These are phyloP conservation scores for Flaveria floridana DNA, from an alignment of 140 eudicot genomes.

Conservation along the genomic window DNA sequence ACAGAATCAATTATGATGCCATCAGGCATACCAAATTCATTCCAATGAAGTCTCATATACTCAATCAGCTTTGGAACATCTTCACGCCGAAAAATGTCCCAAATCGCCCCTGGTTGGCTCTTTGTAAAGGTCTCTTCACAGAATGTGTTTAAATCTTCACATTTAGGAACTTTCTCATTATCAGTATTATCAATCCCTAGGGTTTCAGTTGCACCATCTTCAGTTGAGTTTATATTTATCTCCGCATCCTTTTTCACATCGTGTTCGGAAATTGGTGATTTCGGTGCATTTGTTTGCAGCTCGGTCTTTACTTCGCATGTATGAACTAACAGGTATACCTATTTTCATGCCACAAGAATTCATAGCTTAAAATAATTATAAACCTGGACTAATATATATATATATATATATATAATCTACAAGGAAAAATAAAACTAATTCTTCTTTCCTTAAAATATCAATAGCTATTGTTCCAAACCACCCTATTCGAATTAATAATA, in stretches of 20 bases:
- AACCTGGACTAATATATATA: slow-evolving; percentile 6
- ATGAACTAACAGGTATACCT: slow-evolving; percentile 92
- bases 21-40: slow-evolving; percentile 56
- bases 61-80: slow-evolving; percentile 78
- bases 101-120: slow-evolving; percentile 63
- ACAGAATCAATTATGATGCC: slow-evolving; percentile 43
- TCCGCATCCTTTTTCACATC: slow-evolving; percentile 31
- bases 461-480: neutral
- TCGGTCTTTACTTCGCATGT: slow-evolving; percentile 53
- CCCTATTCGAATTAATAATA: neutral
- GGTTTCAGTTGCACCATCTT: slow-evolving; percentile 38
- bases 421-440: neutral
- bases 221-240: slow-evolving; percentile 32
- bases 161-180: slow-evolving; percentile 41
- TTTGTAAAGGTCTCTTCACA: slow-evolving; percentile 36
- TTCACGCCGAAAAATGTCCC: slow-evolving; percentile 86
- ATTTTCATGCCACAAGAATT: slow-evolving; percentile 21
- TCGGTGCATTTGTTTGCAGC: slow-evolving; percentile 35
- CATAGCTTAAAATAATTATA: slow-evolving; percentile 19
- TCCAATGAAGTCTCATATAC: slow-evolving; percentile 53
- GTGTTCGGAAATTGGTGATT: slow-evolving; percentile 34
- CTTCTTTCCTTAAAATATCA: slow-evolving; percentile 1
- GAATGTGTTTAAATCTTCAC: slow-evolving; percentile 42
- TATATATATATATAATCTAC: neutral
- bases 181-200: slow-evolving; percentile 26